Base-by-base conservation (phyloP, 352 stramenopile species). In the Phytophthora pluvialis region DNA sequence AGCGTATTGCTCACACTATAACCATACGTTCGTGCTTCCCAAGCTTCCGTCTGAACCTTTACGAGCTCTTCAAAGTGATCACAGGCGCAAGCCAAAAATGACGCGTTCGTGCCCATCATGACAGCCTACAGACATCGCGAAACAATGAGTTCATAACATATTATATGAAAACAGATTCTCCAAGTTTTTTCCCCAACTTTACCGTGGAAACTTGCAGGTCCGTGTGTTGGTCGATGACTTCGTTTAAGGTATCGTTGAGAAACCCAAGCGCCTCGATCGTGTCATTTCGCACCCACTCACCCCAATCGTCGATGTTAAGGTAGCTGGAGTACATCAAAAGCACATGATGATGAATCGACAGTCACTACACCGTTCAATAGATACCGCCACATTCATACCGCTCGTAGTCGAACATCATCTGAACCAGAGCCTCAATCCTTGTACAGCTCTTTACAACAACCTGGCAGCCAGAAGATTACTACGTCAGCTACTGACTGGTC, bases 391-490 rank as follows among this genome's bases (percentile, higher is more conserved):
- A 29, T 40, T 42, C 53, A 15, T 73, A 82, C 78, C 68, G 67
- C 47, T 92, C 86, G 39, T 91, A 94, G 55, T 92, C 83, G 38
- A 89, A 92, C 83, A 94, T 91, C 68, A 81, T 89, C n/a, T 82
- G 63, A 3, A 92, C 73, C 10, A 94, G 63, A 11, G 60, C 55
- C 40, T 90, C 78, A 25, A 94, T 72, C n/a, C 64, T 73, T n/a
- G 63, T 61, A 51, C 81, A 94, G 46, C 80, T 91, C 42, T 89
- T 75, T 3, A 75, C 69, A 26, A 92, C 81, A 13, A 90, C 73
- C 81, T 91, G 29, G 1, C 12, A 51, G 0, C 4, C 15, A 54
- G 7, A 46, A 39, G n/a, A 45, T 18, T 11, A 15, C 18, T n/a
- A 40, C 13, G 6, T 61, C 2, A 59, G 5, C n/a, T n/a, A n/a